A percentile compares a stretch with the other conserved stretches of the same genome.
Conservation (phyloP, 805 yeast genomes). For the Cyberlindnera sargentensis region DNA sequence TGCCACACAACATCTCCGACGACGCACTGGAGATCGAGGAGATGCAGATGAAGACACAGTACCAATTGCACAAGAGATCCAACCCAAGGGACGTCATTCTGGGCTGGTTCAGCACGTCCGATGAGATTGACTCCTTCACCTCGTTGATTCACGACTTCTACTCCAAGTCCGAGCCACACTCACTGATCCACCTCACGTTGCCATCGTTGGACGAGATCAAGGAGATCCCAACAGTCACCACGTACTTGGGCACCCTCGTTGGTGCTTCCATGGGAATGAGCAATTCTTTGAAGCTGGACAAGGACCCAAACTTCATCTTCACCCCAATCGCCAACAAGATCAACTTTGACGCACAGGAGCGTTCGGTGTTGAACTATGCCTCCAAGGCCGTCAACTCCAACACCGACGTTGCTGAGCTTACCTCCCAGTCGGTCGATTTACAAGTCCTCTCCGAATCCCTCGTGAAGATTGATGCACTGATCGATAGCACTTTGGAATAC, state of each 20-base stretch:
- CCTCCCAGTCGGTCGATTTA: conserved; percentile 34
- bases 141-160: conserved; percentile 79
- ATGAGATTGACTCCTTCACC: conserved; percentile 59
- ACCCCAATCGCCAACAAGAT: conserved; percentile 68
- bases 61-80: conserved; percentile 64
- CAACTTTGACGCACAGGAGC: conserved; percentile 50
- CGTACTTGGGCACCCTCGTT: conserved; percentile 74
- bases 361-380: conserved; percentile 44
- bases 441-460: conserved; percentile 41
- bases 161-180: conserved; percentile 62
- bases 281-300: conserved; percentile 31
- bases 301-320: conserved; percentile 49
- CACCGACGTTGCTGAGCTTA: conserved; percentile 22
- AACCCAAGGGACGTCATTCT: conserved; percentile 72
- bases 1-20: conserved; percentile 70
- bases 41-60: conserved; percentile 64
- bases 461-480: conserved; percentile 36
- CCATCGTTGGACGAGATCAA: conserved; percentile 37
- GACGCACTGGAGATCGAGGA: conserved; percentile 75
- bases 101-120: conserved; percentile 75
- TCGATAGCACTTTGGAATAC: conserved; percentile 43
- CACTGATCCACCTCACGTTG: conserved; percentile 74
- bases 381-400: conserved; percentile 30
- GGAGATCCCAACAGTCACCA: conserved; percentile 44
- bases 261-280: conserved; percentile 44